Evolutionary conservation across 2,329 filamentous ascomycete genomes (phyloP), one percentile per base, ranked within the genome.

Genomic region (Venturia effusa): DNA sequence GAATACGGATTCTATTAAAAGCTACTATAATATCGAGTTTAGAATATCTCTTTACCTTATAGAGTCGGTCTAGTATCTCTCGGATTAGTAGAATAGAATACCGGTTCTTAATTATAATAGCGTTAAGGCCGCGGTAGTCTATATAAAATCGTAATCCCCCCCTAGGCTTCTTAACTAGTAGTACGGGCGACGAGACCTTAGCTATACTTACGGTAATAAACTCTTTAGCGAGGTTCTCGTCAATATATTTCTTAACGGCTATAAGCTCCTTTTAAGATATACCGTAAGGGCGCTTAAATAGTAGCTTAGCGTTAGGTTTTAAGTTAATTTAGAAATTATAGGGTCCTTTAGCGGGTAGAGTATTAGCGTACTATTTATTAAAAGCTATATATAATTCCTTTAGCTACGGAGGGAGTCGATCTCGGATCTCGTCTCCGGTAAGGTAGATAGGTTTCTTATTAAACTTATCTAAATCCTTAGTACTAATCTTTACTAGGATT

Each of bases 1-100:
- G 67, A 22, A 77, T 75, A 13, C 67, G 27, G 2, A 77, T 70
- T 1, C 68, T 43, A 51, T 77, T 70, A 67, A 74, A 77, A 11
- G 64, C 65, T n/a, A 8, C 15, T n/a, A 34, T 51, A 27, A 62
- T 22, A n/a, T 62, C 61, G 11, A 62, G 30, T 24, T 37, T 62
- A 3, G 48, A 39, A 37, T 64, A 65, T 1, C 24, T 1, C 8
- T 43, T 41, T 39, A 34, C 61, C 22, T 59, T 64, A 10, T 30
- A 59, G 7, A 65, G 32, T 22, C 61, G 22, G 34, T 61, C 48
- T 8, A 65, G 59, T 19, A 13, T 51, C 39, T 65, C 62, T 17
- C 30, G 3, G 10, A 65, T 65, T 22, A 66, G 24, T 2, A 43
- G 65, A 13, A 62, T 24, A 30, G 51, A 27, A 63, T 66, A 61